phyloP scores from a whole-genome alignment of 2,329 filamentous ascomycete species.

The Neofusicoccum laricinum region DNA sequence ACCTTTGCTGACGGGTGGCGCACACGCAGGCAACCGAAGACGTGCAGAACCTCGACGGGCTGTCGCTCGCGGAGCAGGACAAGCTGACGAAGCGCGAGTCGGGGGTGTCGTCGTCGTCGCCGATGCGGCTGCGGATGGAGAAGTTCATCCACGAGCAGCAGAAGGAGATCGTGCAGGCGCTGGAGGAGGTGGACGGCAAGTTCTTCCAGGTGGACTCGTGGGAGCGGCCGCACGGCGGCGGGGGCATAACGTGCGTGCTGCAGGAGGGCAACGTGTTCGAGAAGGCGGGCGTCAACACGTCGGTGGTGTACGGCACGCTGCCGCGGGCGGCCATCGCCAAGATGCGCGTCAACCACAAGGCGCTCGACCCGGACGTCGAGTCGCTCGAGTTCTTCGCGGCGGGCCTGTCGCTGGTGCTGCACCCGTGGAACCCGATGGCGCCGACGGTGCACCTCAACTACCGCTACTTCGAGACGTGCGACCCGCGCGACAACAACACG shows the following conservation, averaged over 20 bases:
- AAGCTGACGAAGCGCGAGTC: constrained; percentile 74
- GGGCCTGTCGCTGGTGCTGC: constrained; percentile 86
- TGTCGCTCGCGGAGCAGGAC: constrained; percentile 82
- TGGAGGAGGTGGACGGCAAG: constrained; percentile 80
- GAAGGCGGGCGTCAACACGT: constrained; percentile 94
- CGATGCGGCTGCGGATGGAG: constrained; percentile 98
- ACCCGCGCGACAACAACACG: constrained; percentile 67
- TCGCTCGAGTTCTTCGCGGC: constrained; percentile 93
- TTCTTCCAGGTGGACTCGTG: constrained; percentile 83
- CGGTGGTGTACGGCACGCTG: constrained; percentile 88
- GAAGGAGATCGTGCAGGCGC: constrained; percentile 75
- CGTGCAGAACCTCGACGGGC: constrained; percentile 51
- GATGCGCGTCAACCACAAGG: constrained; percentile 92
- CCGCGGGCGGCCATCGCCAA: constrained; percentile 83
- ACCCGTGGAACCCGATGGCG: constrained; percentile 93
- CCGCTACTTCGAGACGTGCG: constrained; percentile 95
- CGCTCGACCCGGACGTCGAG: constrained; percentile 73
- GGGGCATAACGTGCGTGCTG: constrained; percentile 89
- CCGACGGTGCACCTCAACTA: constrained; percentile 98
- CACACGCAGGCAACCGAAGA: constrained; percentile 27
- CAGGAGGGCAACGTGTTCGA: constrained; percentile 97
- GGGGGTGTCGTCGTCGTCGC: constrained; percentile 71
- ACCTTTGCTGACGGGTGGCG: no score
- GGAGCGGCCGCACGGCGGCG: constrained; percentile 83
- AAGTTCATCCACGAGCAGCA: constrained; percentile 93